phyloP scores from a whole-genome alignment of 345 rosid species.

The Eucalyptus sp. region DNA sequence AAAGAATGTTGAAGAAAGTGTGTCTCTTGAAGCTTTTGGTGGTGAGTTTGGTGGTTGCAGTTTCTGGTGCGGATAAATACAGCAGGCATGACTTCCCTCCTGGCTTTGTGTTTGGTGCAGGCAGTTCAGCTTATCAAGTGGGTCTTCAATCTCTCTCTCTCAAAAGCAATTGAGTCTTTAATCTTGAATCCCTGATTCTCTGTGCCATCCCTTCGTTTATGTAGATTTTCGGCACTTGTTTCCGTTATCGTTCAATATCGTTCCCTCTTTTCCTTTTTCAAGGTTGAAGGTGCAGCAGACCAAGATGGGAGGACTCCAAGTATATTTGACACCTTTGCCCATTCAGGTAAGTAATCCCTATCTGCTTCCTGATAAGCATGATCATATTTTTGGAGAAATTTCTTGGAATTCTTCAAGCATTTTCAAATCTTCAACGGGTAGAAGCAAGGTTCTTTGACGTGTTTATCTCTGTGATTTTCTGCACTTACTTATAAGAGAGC shows the following conservation, averaged over 20 bases:
- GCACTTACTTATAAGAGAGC: not conserved
- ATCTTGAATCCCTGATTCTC: not conserved
- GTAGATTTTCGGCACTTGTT: not conserved
- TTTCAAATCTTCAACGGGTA: not conserved
- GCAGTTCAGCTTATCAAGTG: conserved; percentile 19
- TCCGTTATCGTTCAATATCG: not conserved
- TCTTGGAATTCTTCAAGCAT: not conserved
- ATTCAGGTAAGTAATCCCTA: conserved; percentile 8
- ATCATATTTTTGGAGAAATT: not conserved
- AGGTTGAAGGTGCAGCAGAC: conserved; percentile 39
- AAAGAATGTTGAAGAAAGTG: not conserved
- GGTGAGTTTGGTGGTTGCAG: not conserved
- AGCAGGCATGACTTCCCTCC: conserved; percentile 11
- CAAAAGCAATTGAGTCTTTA: not conserved
- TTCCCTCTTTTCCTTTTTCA: not conserved
- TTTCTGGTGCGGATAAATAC: not conserved
- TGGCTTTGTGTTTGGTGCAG: conserved; percentile 10
- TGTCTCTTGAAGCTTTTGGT: not conserved
- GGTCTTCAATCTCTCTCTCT: not conserved
- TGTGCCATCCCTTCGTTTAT: not conserved
- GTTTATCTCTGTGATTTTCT: not conserved
- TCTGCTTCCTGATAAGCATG: not conserved
- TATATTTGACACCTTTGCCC: conserved; percentile 25
- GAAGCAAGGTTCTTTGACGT: not conserved
- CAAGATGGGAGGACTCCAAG: conserved; percentile 39